phyloP scores from a whole-genome alignment of 2,329 filamentous ascomycete species.

The Fusarium siculi region DNA sequence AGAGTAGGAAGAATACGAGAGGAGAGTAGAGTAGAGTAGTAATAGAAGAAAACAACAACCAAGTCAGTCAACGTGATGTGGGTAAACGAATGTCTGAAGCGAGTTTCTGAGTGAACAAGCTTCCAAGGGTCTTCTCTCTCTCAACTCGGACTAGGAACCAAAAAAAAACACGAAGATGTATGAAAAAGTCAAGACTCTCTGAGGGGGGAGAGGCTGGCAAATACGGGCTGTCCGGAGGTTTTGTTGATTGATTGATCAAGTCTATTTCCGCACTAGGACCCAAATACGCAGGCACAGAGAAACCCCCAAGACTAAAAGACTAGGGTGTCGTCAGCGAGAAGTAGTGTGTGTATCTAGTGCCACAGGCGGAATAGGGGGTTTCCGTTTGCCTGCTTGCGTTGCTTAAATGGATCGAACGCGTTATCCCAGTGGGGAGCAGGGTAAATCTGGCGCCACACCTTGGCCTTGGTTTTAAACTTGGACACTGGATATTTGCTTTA shows the following conservation, averaged over 20 bases:
- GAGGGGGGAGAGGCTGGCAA: slow-evolving; percentile 19
- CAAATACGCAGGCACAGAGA: slow-evolving; percentile 8
- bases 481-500: neutral
- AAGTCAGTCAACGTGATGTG: neutral
- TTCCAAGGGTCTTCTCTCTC: slow-evolving; percentile 22
- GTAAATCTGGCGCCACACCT: slow-evolving; percentile 28
- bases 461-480: slow-evolving; percentile 13
- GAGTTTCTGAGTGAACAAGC: slow-evolving; percentile 14
- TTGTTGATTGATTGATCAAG: slow-evolving; percentile 27
- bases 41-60: slow-evolving; percentile 4
- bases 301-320: neutral
- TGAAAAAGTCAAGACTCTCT: slow-evolving; percentile 23
- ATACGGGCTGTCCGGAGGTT: slow-evolving; percentile 28
- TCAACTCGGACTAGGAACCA: slow-evolving; percentile 6
- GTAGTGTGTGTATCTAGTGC: slow-evolving; percentile 5
- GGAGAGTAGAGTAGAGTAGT: slow-evolving; percentile 6
- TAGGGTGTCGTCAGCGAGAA: slow-evolving; percentile 4
- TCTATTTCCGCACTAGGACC: slow-evolving; percentile 26
- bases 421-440: slow-evolving; percentile 6
- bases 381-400: neutral
- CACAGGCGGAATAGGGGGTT: neutral
- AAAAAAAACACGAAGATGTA: slow-evolving; percentile 14
- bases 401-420: slow-evolving; percentile 17
- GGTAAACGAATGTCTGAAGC: slow-evolving; percentile 35
- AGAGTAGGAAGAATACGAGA: neutral